Evolutionary conservation across 345 rosid species (phyloP).

Genomic region (Citrus medica): DNA sequence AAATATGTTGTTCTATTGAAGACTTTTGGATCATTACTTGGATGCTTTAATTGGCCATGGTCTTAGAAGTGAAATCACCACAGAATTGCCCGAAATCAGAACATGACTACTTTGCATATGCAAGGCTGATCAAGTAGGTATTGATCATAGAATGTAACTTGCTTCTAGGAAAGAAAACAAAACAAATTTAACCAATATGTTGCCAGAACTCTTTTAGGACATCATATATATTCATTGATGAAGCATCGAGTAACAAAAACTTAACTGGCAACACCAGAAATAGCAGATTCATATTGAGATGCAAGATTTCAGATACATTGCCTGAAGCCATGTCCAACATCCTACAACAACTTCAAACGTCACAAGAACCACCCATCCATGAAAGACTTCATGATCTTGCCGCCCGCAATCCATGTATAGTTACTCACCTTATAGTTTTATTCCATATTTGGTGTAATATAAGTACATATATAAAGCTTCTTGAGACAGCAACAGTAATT

Average conservation of each 20-base stretch:
- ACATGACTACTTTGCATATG: neutral
- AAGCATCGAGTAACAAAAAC: neutral
- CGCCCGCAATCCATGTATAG: neutral
- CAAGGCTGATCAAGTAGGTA: neutral
- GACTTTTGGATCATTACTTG: neutral
- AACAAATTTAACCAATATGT: neutral
- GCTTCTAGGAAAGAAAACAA: neutral
- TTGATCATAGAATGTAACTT: neutral
- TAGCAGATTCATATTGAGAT: neutral
- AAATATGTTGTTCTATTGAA: neutral
- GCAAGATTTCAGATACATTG: neutral
- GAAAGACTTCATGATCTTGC: neutral
- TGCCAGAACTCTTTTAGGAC: neutral
- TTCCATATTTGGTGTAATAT: neutral
- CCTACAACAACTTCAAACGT: neutral
- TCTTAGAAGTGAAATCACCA: neutral
- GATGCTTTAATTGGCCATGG: neutral
- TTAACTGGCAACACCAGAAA: neutral
- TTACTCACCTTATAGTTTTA: neutral
- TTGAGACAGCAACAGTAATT: neutral
- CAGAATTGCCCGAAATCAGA: neutral
- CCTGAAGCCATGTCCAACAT: neutral
- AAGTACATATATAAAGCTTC: neutral
- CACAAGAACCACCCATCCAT: neutral
- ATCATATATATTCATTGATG: neutral